Conservation (phyloP, 106 monocot species). For the Dactylorhiza incarnata region DNA sequence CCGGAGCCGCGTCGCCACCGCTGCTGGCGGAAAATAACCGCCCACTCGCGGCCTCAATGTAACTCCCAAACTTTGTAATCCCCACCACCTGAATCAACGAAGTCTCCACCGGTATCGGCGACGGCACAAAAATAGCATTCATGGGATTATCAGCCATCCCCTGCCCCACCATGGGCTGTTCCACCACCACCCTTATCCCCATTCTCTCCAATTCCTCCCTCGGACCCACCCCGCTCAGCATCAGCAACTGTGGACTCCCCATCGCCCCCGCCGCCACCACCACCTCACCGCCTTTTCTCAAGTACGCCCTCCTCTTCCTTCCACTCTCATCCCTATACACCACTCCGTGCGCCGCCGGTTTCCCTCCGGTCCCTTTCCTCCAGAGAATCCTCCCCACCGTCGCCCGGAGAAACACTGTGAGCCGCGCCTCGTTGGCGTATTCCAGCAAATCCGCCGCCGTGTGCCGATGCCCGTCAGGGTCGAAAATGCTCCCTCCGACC, state of each 20-base stretch:
- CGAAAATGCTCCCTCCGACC: slow-evolving; percentile 19
- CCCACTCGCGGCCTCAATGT: slow-evolving; percentile 74
- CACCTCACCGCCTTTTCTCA: slow-evolving; percentile 38
- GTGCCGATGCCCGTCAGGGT: slow-evolving; percentile 16
- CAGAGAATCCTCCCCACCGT: slow-evolving; percentile 37
- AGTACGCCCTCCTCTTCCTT: slow-evolving; percentile 31
- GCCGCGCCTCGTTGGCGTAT: slow-evolving; percentile 17
- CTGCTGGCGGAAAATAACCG: slow-evolving; percentile 18
- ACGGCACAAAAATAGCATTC: slow-evolving; percentile 74
- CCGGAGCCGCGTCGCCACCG: not conserved
- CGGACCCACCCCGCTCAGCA: slow-evolving; percentile 76
- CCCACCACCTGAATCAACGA: slow-evolving; percentile 74
- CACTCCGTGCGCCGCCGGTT: slow-evolving; percentile 47
- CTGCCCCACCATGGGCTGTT: slow-evolving; percentile 52
- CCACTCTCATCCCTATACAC: slow-evolving; percentile 44
- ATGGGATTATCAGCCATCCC: slow-evolving; percentile 79
- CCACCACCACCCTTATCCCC: slow-evolving; percentile 29
- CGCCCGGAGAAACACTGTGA: slow-evolving; percentile 52
- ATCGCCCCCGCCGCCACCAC: slow-evolving; percentile 61
- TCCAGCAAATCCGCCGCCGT: slow-evolving; percentile 40
- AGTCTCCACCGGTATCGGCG: slow-evolving; percentile 44
- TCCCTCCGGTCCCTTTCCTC: not conserved
- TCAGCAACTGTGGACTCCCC: slow-evolving; percentile 76
- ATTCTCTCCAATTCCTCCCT: slow-evolving; percentile 19
- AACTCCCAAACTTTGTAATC: slow-evolving; percentile 52